phyloP scores from a whole-genome alignment of 2,329 filamentous ascomycete species.

The Microcyclospora pomicola region DNA sequence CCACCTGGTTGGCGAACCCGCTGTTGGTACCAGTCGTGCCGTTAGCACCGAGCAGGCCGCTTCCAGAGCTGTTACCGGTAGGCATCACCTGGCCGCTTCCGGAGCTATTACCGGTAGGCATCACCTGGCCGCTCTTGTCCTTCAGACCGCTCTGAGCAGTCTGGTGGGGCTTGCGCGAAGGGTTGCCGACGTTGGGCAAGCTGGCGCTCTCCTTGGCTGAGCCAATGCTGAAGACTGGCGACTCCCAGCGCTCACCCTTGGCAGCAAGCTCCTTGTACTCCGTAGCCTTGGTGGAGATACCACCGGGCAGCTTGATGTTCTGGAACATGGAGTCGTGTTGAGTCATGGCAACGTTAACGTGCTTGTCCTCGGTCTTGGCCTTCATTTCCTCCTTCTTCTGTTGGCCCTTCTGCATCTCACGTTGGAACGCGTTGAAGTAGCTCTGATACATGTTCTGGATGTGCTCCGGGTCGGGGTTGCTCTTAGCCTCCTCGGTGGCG shows the following conservation, averaged over 20 bases:
- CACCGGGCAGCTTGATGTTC: constrained; percentile 69
- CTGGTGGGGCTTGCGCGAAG: constrained; percentile 47
- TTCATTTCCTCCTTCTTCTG: constrained; percentile 53
- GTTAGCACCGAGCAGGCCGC: constrained; percentile 4
- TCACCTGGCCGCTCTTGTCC: constrained; percentile 1
- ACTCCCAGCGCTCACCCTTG: constrained; percentile 90
- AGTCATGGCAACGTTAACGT: constrained; percentile 72
- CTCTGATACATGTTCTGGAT: constrained; percentile 74
- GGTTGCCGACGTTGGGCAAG: constrained; percentile 45
- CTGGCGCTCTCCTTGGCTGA: constrained; percentile 56
- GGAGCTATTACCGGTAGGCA: constrained; percentile 2
- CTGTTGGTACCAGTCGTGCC: constrained; percentile 12
- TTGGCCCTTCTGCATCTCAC: constrained; percentile 60
- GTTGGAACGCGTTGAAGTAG: constrained; percentile 63
- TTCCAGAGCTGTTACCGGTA: constrained; percentile 2
- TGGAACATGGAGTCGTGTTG: constrained; percentile 88
- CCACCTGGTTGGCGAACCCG: constrained; percentile 31
- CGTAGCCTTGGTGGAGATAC: constrained; percentile 84
- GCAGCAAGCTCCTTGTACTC: constrained; percentile 79
- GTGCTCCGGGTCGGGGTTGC: constrained; percentile 52
- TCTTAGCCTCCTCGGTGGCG: constrained; percentile 49
- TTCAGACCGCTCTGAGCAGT: constrained; percentile 24
- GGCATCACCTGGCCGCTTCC: neutral
- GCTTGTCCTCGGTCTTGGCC: constrained; percentile 43
- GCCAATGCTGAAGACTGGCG: constrained; percentile 81